These are phyloP conservation scores for Protostelium mycophagum DNA, from an alignment of 78 protist species.

Conservation along the genomic window DNA sequence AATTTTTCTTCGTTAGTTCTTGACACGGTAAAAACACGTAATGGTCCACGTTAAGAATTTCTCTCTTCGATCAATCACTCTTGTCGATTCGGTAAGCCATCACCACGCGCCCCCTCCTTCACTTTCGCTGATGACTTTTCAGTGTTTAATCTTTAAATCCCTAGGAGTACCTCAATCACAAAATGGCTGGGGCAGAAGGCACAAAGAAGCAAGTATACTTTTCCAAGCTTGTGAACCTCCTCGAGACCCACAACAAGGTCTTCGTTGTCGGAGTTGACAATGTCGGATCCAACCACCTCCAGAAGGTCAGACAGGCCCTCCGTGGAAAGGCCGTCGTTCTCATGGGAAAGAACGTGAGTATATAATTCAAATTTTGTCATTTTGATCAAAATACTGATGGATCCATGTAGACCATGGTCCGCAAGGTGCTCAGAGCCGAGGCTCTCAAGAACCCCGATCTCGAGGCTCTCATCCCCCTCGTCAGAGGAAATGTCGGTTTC, in stretches of 20 bases:
- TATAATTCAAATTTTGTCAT: background rate
- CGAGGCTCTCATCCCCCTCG: slow-evolving; percentile 56
- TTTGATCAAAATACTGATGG: background rate
- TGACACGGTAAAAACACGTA: too few species aligned
- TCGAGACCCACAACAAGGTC: slow-evolving; percentile 61
- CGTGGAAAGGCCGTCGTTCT: slow-evolving; percentile 93
- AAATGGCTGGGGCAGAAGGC: slow-evolving; percentile 57
- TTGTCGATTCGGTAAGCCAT: too few species aligned
- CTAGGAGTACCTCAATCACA: slow-evolving; percentile 10
- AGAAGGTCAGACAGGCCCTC: slow-evolving; percentile 84
- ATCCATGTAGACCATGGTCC: slow-evolving; percentile 82
- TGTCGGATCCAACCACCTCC: slow-evolving; percentile 96
- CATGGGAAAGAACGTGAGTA: slow-evolving; percentile 94
- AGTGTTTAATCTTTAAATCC: background rate
- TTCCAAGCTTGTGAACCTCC: slow-evolving; percentile 35
- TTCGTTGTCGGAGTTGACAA: slow-evolving; percentile 91
- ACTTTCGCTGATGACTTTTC: background rate
- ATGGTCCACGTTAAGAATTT: too few species aligned
- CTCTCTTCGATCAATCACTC: too few species aligned
- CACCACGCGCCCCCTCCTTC: too few species aligned
- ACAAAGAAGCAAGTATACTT: slow-evolving; percentile 60
- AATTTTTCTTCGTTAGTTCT: too few species aligned
- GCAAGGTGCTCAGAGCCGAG: slow-evolving; percentile 70
- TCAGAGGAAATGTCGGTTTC: slow-evolving; percentile 92
- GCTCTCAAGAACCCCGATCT: slow-evolving; percentile 58